phyloP scores from a whole-genome alignment of 768 basidiomycete genomes.

The Candolleomyces aberdarensis region DNA sequence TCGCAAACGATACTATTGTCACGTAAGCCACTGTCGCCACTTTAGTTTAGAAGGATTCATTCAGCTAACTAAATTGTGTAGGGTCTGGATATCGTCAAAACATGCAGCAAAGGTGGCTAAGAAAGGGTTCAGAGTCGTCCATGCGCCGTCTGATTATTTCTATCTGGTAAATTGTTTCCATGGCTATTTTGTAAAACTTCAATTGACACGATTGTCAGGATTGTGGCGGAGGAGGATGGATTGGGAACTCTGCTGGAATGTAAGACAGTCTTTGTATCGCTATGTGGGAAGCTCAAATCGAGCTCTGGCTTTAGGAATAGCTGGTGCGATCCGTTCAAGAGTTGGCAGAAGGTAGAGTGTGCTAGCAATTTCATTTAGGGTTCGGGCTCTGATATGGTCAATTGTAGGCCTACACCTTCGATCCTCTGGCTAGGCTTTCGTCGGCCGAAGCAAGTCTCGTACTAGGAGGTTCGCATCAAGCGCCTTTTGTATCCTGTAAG shows the following conservation, averaged over 20 bases:
- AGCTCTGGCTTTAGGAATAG: slow-evolving; percentile 38
- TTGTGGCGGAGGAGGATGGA: slow-evolving; percentile 72
- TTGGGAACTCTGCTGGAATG: slow-evolving; percentile 48
- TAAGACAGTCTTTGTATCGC: neutral
- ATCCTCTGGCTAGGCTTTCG: slow-evolving; percentile 60
- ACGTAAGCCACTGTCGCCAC: slow-evolving; percentile 34
- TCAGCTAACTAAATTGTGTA: slow-evolving; percentile 14
- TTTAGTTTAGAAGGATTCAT: neutral
- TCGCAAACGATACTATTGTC: slow-evolving; percentile 51
- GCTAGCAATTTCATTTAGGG: slow-evolving; percentile 6
- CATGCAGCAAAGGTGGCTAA: slow-evolving; percentile 57
- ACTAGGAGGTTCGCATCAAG: slow-evolving; percentile 53
- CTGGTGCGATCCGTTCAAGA: slow-evolving; percentile 81
- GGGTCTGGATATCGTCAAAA: slow-evolving; percentile 71
- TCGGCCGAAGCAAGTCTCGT: slow-evolving; percentile 49
- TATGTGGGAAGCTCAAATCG: neutral
- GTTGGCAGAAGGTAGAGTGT: slow-evolving; percentile 61
- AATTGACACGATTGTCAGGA: slow-evolving; percentile 34
- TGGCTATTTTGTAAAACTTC: neutral
- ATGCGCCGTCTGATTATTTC: slow-evolving; percentile 73
- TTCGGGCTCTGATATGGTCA: neutral
- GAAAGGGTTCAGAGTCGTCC: slow-evolving; percentile 61
- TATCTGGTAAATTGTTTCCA: slow-evolving; percentile 50
- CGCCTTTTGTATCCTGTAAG: neutral
- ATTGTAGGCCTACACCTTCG: slow-evolving; percentile 58